Evolutionary conservation across 2,329 filamentous ascomycete species (phyloP), one percentile per base, ranked within the genome.

Genomic region (Fusarium begoniae): DNA sequence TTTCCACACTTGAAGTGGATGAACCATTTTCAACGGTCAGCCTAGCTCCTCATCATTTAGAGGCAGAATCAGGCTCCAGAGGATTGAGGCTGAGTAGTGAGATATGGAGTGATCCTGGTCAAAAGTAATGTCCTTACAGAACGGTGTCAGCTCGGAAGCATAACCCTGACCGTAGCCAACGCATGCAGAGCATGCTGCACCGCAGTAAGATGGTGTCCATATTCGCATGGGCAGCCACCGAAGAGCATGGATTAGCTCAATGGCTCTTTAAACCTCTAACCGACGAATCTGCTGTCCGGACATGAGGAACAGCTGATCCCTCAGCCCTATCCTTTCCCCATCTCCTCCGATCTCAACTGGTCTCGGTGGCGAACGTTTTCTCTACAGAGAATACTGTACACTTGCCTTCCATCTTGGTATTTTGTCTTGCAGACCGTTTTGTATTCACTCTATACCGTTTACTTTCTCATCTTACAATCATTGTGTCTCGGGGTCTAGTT

Each of bases 241-340:
- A 38, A 40, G 55, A 30, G 50, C 58, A 75, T 68, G 63, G 62
- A 55, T 54, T 62, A 53, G 26, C 37, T 40, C 66, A 28, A 66
- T 48, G 50, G 40, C 44, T 48, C 51, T 35, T 24, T 35, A 35
- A 50, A 24, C 35, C 50, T 57, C 57, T 44, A 43, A 57, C 51
- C 44, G 28, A 53, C 38, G 47, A 55, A 58, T 59, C 56, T 63
- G 32, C 45, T 73, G 44, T 65, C 55, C 53, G n/a, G 43, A 53
- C 53, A 55, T 60, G 62, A 61, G 57, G 44, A 72, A 64, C 67
- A 76, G 72, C 73, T 77, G 71, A 77, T 67, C 69, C 53, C 40
- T 78, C 74, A 77, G 76, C 74, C 76, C 73, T 78, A 76, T 41
- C 55, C 59, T 38, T 28, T 30, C 15, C n/a, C 30, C 41, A 35